Evolutionary conservation across 129 eudicot genomes (phyloP), one percentile per base, ranked within the genome.

Genomic region (Centaurea solstitialis): DNA sequence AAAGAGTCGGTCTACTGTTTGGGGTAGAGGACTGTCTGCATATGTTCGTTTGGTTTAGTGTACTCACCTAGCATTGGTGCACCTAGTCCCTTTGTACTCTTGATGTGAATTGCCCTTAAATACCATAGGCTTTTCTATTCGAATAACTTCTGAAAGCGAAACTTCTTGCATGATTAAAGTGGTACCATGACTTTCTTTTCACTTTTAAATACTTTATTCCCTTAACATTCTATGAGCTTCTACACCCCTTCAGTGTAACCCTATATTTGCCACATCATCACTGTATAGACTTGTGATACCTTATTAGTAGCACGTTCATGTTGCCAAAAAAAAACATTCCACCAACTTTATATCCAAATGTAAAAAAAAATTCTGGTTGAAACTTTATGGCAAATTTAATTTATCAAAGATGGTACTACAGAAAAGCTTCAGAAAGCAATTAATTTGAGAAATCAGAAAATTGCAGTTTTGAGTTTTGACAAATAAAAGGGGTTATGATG

Each of bases 161-260:
- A 18, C 59, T 47, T 47, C 37, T 69, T 37, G 18, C 50, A 35
- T 37, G 11, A 10, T 70, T 37, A 9, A 70, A 70, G 9, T 33
- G 47, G 74, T 20, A 7, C 74, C 50, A 15, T 37, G 47, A 70
- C 37, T 70, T 70, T 3, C 47, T 70, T 70, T 70, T 37, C 7
- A 37, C 74, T 70, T 70, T 70, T 20, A 28, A 17, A n/a, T 20
- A 28, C 24, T 70, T 35, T 2, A 35, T 15, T 33, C 22, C 50
- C 6, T 70, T 70, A n/a, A 70, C 50, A 70, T 15, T 26, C 45
- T 7, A 70, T 35, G 28, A 71, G 75, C 75, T 71, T 71, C 28
- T 71, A 20, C 21, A 71, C 26, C 75, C 18, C 28, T n/a, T 70
- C 20, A 70, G 75, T 70, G 20, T 70, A 38, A 38, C 57, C 8